Evolutionary conservation across 2,329 filamentous ascomycete genomes (phyloP).

Genomic region (Fusarium mangiferae): DNA sequence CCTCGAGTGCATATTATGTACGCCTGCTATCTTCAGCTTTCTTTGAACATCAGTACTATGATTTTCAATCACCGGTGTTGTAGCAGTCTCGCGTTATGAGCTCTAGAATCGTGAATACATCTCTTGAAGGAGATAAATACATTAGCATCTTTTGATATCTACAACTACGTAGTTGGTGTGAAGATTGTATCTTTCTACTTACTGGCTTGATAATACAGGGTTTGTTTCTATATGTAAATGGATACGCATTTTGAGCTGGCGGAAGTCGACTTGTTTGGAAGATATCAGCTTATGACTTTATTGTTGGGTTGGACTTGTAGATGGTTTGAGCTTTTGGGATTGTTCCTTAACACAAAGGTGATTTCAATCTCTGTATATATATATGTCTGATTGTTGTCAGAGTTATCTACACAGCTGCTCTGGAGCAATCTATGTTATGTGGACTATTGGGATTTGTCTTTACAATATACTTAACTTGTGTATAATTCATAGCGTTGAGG

Average conservation of each 20-base stretch:
- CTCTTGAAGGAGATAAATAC: background rate
- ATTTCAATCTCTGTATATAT: background rate
- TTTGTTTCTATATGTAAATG: background rate
- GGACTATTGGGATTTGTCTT: too few species aligned
- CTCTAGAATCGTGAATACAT: background rate
- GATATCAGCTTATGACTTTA: background rate
- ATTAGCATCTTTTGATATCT: background rate
- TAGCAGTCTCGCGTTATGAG: background rate
- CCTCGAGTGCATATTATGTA: background rate
- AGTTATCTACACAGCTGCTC: background rate
- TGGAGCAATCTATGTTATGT: background rate
- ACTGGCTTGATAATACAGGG: background rate
- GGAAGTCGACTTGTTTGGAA: fast-evolving
- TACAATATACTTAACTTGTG: background rate
- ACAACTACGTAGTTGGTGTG: background rate
- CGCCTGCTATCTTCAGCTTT: too few species aligned
- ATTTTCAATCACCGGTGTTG: background rate
- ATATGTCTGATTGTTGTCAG: background rate
- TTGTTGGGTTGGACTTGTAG: too few species aligned
- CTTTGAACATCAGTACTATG: too few species aligned
- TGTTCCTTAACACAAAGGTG: background rate
- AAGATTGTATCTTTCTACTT: background rate
- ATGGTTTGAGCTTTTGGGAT: background rate
- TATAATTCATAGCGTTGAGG: background rate
- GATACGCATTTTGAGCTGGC: too few species aligned